Percentiles rank a stretch among this genome's conserved stretches.
These are phyloP conservation scores for Scedosporium aurantiacum DNA, from an alignment of 2,329 filamentous ascomycete genomes.

Conservation along the genomic window DNA sequence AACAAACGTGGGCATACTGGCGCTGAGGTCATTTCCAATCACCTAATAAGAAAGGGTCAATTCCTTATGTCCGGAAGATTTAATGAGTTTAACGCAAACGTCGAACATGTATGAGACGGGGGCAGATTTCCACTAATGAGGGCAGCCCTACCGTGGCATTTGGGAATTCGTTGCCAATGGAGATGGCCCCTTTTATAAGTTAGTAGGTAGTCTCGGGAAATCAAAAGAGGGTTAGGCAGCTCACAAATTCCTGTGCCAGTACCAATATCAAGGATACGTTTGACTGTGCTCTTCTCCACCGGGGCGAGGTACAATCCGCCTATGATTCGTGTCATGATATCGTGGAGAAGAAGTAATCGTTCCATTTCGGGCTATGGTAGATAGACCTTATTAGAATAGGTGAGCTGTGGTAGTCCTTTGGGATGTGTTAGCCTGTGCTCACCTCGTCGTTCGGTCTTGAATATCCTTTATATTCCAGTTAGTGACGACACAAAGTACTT, in stretches of 20 bases:
- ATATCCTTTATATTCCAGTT: background rate
- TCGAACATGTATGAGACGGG: background rate
- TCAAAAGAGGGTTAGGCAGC: background rate
- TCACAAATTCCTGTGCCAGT: conserved; percentile 31
- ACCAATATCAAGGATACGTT: conserved; percentile 29
- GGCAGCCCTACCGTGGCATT: conserved; percentile 8
- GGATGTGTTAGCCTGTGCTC: background rate
- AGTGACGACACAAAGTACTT: background rate
- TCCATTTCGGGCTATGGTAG: conserved; percentile 20
- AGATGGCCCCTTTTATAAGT: conserved; percentile 21
- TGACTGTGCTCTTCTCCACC: conserved; percentile 15
- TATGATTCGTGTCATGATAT: conserved; percentile 18
- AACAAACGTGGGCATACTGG: conserved; percentile 45
- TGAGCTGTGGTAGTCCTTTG: background rate
- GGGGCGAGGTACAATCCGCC: conserved; percentile 17
- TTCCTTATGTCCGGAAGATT: conserved; percentile 19
- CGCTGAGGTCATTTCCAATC: conserved; percentile 19
- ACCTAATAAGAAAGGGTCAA: conserved; percentile 14
- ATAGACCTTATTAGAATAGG: conserved; percentile 2
- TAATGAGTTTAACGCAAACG: conserved; percentile 20
- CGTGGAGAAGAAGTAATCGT: conserved; percentile 26
- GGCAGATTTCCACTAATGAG: background rate
- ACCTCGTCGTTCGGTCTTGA: conserved; percentile 4
- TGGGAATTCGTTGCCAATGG: conserved; percentile 23
- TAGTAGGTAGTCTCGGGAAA: background rate